Conservation (phyloP, 352 stramenopile genomes). For the Pythium monospermum region DNA sequence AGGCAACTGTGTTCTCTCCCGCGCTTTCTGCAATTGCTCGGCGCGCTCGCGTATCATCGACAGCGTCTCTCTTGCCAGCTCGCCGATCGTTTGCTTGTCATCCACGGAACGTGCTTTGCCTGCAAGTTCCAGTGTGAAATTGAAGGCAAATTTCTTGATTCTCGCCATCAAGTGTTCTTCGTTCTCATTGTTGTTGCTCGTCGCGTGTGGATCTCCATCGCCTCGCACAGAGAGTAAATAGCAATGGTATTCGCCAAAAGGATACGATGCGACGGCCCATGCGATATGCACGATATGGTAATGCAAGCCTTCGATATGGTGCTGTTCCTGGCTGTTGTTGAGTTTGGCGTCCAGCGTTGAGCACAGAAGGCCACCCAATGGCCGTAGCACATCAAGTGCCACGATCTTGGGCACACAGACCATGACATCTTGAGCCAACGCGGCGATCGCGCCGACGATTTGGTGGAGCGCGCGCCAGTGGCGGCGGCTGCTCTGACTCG, state of each 20-base stretch:
- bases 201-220: not conserved
- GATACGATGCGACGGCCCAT: slow-evolving; percentile 52
- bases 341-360: slow-evolving; percentile 5
- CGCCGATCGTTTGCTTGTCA: slow-evolving; percentile 55
- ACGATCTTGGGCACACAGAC: slow-evolving; percentile 53
- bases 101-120: no score
- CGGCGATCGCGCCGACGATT: slow-evolving; percentile 42
- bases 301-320: slow-evolving; percentile 33
- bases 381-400: slow-evolving; percentile 30
- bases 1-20: not conserved
- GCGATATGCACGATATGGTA: slow-evolving; percentile 46
- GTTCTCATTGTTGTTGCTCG: no score
- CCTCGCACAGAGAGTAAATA: slow-evolving; percentile 7
- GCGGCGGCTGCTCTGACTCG: slow-evolving; percentile 1
- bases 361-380: slow-evolving; percentile 36
- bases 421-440: slow-evolving; percentile 56
- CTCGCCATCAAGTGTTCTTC: slow-evolving; percentile 37
- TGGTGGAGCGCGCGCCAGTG: slow-evolving; percentile 44
- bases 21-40: slow-evolving; percentile 1
- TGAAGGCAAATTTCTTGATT: slow-evolving; percentile 52
- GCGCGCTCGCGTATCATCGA: slow-evolving; percentile 40
- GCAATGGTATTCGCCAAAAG: slow-evolving; percentile 50
- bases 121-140: slow-evolving; percentile 54
- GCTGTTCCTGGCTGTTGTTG: not conserved
- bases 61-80: slow-evolving; percentile 58